A percentile compares a stretch with the other conserved stretches of the same genome.
Evolutionary conservation across 2,329 filamentous ascomycete species (phyloP).

Genomic region (Aspergillus novoparasiticus): DNA sequence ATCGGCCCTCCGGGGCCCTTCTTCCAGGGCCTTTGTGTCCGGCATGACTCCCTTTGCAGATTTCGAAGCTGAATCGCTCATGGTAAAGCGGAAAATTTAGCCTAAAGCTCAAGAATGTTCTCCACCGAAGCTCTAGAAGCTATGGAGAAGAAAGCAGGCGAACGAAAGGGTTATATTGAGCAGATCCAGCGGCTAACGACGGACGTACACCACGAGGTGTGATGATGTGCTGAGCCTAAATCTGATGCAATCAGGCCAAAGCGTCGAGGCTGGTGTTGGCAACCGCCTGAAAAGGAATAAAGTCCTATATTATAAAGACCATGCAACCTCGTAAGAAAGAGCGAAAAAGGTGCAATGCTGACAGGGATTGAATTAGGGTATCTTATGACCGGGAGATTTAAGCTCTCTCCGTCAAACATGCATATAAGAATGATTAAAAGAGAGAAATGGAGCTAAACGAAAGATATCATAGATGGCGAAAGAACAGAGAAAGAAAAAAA

Average conservation of each 20-base stretch:
- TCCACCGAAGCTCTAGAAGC: slow-evolving; percentile 11
- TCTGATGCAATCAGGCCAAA: slow-evolving; percentile 30
- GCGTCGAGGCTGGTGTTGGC: slow-evolving; percentile 2
- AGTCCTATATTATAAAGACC: not conserved
- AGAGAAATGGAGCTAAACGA: not conserved
- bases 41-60: slow-evolving; percentile 20
- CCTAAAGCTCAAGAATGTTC: not conserved
- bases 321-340: slow-evolving; percentile 5
- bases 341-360: slow-evolving; percentile 8
- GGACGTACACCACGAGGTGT: slow-evolving; percentile 15
- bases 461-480: not conserved
- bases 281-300: not conserved
- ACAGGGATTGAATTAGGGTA: not conserved
- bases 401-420: not conserved
- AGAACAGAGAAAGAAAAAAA: not conserved
- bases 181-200: slow-evolving; percentile 11
- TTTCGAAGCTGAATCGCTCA: slow-evolving; percentile 19
- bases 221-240: slow-evolving; percentile 35
- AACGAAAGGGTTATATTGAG: not conserved
- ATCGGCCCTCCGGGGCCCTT: slow-evolving; percentile 31
- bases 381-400: not conserved
- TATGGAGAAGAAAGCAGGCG: not conserved
- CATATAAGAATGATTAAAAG: not conserved
- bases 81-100: slow-evolving; percentile 8
- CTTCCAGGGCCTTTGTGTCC: slow-evolving; percentile 26